These are phyloP conservation scores for Coemansia sp. DNA, from an alignment of 192 early-diverging fungal species.

Conservation along the genomic window DNA sequence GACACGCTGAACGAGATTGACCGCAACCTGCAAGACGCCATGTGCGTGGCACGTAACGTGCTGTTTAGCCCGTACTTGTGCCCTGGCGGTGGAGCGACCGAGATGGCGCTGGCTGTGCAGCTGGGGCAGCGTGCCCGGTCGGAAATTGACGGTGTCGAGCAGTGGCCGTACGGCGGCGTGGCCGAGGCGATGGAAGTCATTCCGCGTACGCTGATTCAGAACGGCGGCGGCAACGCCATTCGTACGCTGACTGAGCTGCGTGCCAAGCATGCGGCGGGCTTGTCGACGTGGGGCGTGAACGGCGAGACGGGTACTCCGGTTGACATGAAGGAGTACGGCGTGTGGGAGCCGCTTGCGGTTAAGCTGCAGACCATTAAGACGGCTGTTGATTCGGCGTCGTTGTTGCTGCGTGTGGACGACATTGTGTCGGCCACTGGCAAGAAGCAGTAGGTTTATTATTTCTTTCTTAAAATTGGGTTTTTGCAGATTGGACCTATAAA, in stretches of 20 bases:
- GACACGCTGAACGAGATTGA: constrained; percentile 98
- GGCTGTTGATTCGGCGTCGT: constrained; percentile 90
- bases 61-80: constrained; percentile 90
- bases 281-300: constrained; percentile 93
- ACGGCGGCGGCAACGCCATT: constrained; percentile 99
- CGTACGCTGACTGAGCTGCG: constrained; percentile 89
- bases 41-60: constrained; percentile 98
- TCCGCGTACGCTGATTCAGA: constrained; percentile 96
- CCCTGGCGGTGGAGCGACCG: constrained; percentile 97
- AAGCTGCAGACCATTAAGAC: constrained; percentile 99
- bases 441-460: constrained; percentile 11
- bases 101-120: constrained; percentile 93
- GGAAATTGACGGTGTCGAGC: constrained; percentile 80
- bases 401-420: constrained; percentile 89
- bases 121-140: constrained; percentile 87
- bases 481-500: too few relatives aligned
- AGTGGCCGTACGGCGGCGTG: constrained; percentile 95
- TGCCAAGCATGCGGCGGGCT: constrained; percentile 90
- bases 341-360: constrained; percentile 99
- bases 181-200: constrained; percentile 97
- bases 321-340: constrained; percentile 96
- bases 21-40: constrained; percentile 98
- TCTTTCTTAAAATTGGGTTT: not conserved
- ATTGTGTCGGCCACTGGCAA: constrained; percentile 77
- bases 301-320: constrained; percentile 87